These are phyloP conservation scores for Euphorbia tirucalli DNA, from an alignment of 345 rosid species.

Conservation along the genomic window DNA sequence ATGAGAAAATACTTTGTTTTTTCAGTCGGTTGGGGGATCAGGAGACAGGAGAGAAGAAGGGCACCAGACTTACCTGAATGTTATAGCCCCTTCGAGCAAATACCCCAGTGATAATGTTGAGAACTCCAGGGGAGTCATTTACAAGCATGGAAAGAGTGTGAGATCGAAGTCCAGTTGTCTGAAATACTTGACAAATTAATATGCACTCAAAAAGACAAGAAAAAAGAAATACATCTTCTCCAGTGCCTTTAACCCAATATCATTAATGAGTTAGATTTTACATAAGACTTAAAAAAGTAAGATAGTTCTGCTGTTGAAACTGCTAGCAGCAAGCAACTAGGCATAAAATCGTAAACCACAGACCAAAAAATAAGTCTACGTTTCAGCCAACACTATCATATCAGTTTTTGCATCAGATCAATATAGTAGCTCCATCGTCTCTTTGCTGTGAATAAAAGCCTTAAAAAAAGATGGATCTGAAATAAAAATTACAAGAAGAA, in stretches of 20 bases:
- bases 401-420: neutral
- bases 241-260: neutral
- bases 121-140: slow-evolving; percentile 78
- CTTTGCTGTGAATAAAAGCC: neutral
- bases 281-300: neutral
- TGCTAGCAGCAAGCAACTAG: neutral
- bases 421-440: neutral
- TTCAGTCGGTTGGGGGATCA: neutral
- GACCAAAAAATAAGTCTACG: neutral
- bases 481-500: slow-evolving; percentile 6
- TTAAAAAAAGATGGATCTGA: neutral
- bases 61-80: slow-evolving; percentile 57
- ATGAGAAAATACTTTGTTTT: neutral
- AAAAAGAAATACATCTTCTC: neutral
- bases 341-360: neutral
- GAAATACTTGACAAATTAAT: slow-evolving; percentile 17
- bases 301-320: neutral
- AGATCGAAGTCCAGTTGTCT: slow-evolving; percentile 76
- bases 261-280: no score
- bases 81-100: slow-evolving; percentile 85
- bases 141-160: slow-evolving; percentile 84
- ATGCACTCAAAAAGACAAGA: neutral
- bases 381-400: neutral
- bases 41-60: neutral
- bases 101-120: slow-evolving; percentile 75